These are phyloP conservation scores for Colletotrichum sp. DNA, from an alignment of 2,329 filamentous ascomycete genomes.

Conservation along the genomic window DNA sequence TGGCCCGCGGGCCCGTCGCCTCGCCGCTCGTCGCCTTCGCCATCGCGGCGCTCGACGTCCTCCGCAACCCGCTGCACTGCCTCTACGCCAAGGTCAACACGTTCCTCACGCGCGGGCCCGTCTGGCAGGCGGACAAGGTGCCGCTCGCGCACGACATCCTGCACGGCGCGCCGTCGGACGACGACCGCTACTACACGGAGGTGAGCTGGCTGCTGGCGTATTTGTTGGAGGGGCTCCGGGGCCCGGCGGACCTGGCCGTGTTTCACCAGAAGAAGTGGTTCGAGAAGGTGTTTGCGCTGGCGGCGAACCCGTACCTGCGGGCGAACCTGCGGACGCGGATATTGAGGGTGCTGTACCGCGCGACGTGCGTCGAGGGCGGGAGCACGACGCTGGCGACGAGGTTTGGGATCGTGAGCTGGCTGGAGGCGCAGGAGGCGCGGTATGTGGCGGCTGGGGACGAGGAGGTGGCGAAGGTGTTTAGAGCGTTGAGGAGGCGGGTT, in stretches of 20 bases:
- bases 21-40: slow-evolving; percentile 81
- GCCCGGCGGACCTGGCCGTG: slow-evolving; percentile 61
- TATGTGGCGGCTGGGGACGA: slow-evolving; percentile 29
- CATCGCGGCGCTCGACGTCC: slow-evolving; percentile 69
- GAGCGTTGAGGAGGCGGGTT: slow-evolving; percentile 60
- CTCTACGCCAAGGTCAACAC: slow-evolving; percentile 87
- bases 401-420: slow-evolving; percentile 77
- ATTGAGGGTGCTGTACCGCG: slow-evolving; percentile 68
- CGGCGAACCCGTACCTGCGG: slow-evolving; percentile 69
- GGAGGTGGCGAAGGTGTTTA: slow-evolving; percentile 55
- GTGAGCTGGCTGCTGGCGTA: slow-evolving; percentile 77
- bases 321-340: slow-evolving; percentile 64
- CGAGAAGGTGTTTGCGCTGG: slow-evolving; percentile 75
- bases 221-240: slow-evolving; percentile 71
- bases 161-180: slow-evolving; percentile 70
- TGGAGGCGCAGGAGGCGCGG: slow-evolving; percentile 63
- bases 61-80: slow-evolving; percentile 78
- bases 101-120: slow-evolving; percentile 79
- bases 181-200: slow-evolving; percentile 76
- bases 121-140: slow-evolving; percentile 77
- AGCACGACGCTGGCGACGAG: slow-evolving; percentile 83
- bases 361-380: slow-evolving; percentile 71
- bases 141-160: slow-evolving; percentile 71
- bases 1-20: slow-evolving; percentile 72
- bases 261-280: slow-evolving; percentile 71